These are phyloP conservation scores for Raffaelea albimanens DNA, from an alignment of 2,329 filamentous ascomycete species.

Conservation along the genomic window DNA sequence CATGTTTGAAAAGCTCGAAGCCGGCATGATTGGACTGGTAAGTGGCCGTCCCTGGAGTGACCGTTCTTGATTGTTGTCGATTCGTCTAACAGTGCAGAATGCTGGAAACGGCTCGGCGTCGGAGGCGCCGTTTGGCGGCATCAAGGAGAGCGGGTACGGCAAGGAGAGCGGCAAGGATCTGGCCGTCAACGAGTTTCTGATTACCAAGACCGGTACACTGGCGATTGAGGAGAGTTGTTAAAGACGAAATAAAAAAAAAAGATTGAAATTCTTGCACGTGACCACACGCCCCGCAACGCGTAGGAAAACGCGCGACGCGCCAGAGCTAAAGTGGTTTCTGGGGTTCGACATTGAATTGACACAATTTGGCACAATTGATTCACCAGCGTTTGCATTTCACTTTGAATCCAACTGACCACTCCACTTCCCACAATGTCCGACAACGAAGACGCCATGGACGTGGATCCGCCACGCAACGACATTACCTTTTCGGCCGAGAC, in stretches of 20 bases:
- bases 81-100: conserved; percentile 22
- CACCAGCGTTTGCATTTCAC: no score
- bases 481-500: conserved; percentile 65
- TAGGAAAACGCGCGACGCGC: no score
- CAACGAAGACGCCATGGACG: conserved; percentile 52
- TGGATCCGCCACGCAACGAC: conserved; percentile 41
- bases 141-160: conserved; percentile 37
- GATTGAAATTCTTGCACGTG: no score
- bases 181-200: conserved; percentile 35
- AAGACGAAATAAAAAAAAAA: no score
- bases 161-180: conserved; percentile 39
- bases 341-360: no score
- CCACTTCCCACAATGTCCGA: conserved; percentile 41
- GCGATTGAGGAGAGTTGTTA: conserved; percentile 31
- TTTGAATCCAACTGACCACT: conserved; percentile 8
- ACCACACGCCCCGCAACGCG: no score
- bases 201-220: conserved; percentile 35
- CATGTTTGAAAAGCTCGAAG: conserved; percentile 49
- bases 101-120: conserved; percentile 30
- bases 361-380: no score
- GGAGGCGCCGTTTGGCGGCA: conserved; percentile 36
- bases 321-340: no score
- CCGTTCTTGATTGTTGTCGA: no score
- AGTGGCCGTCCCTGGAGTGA: no score
- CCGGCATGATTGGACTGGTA: conserved; percentile 38